phyloP scores from a whole-genome alignment of 495 filamentous ascomycete species.

The Tuber calosporum region DNA sequence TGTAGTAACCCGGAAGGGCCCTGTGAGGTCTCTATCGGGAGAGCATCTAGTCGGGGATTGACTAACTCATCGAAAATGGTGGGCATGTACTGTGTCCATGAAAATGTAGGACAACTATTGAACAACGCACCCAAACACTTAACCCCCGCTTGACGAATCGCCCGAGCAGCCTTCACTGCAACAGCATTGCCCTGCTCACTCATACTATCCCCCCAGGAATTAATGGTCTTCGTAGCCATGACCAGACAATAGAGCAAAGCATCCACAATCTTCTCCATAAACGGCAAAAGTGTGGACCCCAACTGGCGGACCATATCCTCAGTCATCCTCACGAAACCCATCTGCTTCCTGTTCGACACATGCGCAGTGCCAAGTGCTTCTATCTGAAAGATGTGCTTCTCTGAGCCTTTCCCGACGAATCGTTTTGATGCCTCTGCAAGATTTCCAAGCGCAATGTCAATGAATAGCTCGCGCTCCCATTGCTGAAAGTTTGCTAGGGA shows the following conservation, averaged over 20 bases:
- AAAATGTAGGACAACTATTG: conserved; percentile 55
- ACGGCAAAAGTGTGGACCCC: conserved; percentile 58
- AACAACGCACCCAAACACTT: conserved; percentile 76
- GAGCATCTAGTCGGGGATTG: conserved; percentile 65
- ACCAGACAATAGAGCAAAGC: conserved; percentile 72
- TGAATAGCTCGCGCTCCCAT: conserved; percentile 65
- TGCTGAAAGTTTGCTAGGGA: conserved; percentile 55
- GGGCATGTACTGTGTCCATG: conserved; percentile 64
- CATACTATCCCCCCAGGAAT: conserved; percentile 40
- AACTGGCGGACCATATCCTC: conserved; percentile 79
- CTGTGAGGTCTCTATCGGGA: conserved; percentile 81
- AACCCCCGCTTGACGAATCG: conserved; percentile 63
- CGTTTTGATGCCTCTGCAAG: conserved; percentile 50
- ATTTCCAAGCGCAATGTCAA: conserved; percentile 71
- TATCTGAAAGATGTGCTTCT: conserved; percentile 48
- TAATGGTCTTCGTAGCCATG: conserved; percentile 56
- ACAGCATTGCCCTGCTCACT: conserved; percentile 47
- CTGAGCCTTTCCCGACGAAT: conserved; percentile 51
- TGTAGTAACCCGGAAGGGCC: conserved; percentile 74
- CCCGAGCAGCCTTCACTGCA: conserved; percentile 52
- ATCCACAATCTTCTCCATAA: conserved; percentile 58
- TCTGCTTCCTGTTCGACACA: conserved; percentile 58
- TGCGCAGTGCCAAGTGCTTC: conserved; percentile 50
- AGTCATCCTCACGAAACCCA: conserved; percentile 83
- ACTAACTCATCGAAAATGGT: conserved; percentile 67